Base-by-base conservation (phyloP, 1,284 basidiomycete species). In the Veloboletus limbatus region DNA sequence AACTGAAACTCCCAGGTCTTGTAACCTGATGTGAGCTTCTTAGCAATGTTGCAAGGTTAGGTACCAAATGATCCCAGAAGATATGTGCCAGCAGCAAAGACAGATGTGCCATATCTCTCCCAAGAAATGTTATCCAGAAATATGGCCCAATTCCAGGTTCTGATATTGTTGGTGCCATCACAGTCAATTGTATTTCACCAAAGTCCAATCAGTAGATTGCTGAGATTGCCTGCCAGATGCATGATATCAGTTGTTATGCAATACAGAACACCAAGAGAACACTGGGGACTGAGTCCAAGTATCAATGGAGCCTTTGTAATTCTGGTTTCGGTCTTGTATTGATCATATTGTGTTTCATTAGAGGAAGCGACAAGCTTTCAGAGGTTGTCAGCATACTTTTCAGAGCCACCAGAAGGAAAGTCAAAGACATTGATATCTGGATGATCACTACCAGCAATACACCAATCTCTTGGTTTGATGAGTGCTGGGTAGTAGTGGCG, bases 1-100 rank as follows among this genome's bases (percentile, higher is more conserved):
- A 46, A 10, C 0, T 45, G 46, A 10, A 33, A 40, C 6, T 53
- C 40, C 51, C 52, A 54, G 0, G 47, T 53, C 11, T 54, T 49
- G 21, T 53, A 43, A n/a, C n/a, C 1, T 43, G 32, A n/a, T 45
- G 20, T 53, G 3, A 53, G 35, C 4, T 53, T 49, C 2, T 48
- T 28, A 0, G 39, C 8, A 0, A 53, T 49, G 11, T 53, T 53
- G 0, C 11, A 6, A 0, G 43, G 43, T 11, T 45, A 49, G 0
- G 3, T 1, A 5, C 42, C 24, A 9, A 14, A 53, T 0, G 31
- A 53, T 0, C 40, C 40, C 2, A 43, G 49, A 1, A 52, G 32
- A 11, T 10, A 24, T 0, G 1, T 0, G 2, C 49, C 18, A 5
- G 26, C 26, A 2, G 4, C 2, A 0, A 3, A 16, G 0, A 43